A percentile compares a stretch with the other conserved stretches of the same genome.
phyloP scores from a whole-genome alignment of 805 yeast genomes.

The Suhomyces sp. region DNA sequence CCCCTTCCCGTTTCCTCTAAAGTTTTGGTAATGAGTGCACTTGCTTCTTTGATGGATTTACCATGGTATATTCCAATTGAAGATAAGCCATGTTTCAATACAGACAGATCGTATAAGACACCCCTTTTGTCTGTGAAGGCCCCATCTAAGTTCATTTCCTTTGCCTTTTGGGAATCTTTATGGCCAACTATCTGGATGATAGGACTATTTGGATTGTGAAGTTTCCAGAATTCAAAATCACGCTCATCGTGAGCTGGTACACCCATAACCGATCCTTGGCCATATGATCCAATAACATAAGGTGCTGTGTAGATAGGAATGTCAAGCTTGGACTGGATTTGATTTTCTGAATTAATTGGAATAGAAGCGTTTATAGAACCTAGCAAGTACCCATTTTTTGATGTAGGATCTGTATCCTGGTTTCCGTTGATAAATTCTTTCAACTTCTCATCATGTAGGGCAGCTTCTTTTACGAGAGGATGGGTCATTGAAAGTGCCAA shows the following conservation, averaged over 20 bases:
- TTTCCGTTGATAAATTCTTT: constrained; percentile 52
- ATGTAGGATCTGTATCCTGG: constrained; percentile 28
- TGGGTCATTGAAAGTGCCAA: constrained; percentile 77
- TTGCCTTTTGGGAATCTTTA: constrained; percentile 13
- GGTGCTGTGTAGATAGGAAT: constrained; percentile 89
- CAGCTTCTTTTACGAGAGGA: constrained; percentile 48
- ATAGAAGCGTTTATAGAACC: constrained; percentile 44
- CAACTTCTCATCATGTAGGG: constrained; percentile 41
- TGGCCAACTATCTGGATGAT: constrained; percentile 49
- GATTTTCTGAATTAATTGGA: constrained; percentile 52
- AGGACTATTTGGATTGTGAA: constrained; percentile 50
- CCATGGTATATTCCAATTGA: constrained; percentile 48
- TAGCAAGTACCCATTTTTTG: constrained; percentile 57
- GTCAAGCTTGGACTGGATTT: constrained; percentile 13
- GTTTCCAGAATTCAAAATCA: constrained; percentile 78
- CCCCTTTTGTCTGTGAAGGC: constrained; percentile 56
- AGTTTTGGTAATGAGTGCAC: constrained; percentile 39
- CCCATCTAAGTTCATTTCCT: constrained; percentile 29
- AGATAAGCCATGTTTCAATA: constrained; percentile 24
- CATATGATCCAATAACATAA: constrained; percentile 80
- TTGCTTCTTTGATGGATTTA: constrained; percentile 50
- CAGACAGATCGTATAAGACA: constrained; percentile 27
- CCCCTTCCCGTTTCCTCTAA: constrained; percentile 48
- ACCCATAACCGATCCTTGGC: constrained; percentile 97
- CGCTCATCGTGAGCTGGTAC: constrained; percentile 92